phyloP scores from a whole-genome alignment of 257 asterid genomes.

The Phtheirospermum japonicum region DNA sequence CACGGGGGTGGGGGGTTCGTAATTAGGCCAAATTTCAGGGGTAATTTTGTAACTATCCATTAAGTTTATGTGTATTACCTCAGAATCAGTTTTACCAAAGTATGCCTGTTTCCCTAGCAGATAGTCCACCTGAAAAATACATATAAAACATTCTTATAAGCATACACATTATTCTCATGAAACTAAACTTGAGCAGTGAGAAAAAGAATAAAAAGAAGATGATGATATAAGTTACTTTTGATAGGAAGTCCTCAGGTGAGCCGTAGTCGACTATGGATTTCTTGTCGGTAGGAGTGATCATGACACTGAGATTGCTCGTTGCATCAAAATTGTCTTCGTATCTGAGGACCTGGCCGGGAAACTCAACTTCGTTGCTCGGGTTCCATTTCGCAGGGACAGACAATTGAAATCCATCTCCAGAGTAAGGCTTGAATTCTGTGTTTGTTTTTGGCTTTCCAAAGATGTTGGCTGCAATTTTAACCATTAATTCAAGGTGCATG shows the following conservation, averaged over 20 bases:
- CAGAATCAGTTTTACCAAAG: slow-evolving; percentile 80
- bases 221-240: slow-evolving; percentile 37
- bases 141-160: not conserved
- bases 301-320: slow-evolving; percentile 50
- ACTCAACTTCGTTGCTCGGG: slow-evolving; percentile 68
- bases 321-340: slow-evolving; percentile 83
- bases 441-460: slow-evolving; percentile 67
- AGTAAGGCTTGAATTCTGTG: slow-evolving; percentile 57
- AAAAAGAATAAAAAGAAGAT: not conserved
- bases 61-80: too few species aligned
- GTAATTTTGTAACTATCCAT: too few species aligned
- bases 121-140: slow-evolving; percentile 68
- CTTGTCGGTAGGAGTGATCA: slow-evolving; percentile 62
- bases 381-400: slow-evolving; percentile 72
- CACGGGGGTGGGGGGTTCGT: too few species aligned
- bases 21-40: too few species aligned
- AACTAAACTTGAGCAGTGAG: not conserved
- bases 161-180: not conserved
- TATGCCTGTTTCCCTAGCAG: slow-evolving; percentile 83
- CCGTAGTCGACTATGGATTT: slow-evolving; percentile 68
- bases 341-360: slow-evolving; percentile 71
- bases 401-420: slow-evolving; percentile 60
- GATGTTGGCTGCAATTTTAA: slow-evolving; percentile 86
- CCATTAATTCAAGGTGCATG: too few species aligned
- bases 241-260: slow-evolving; percentile 64